Evolutionary conservation across 1,284 basidiomycete genomes (phyloP), one percentile per base, ranked within the genome.

Genomic region (Pseudozyma hubeiensis): DNA sequence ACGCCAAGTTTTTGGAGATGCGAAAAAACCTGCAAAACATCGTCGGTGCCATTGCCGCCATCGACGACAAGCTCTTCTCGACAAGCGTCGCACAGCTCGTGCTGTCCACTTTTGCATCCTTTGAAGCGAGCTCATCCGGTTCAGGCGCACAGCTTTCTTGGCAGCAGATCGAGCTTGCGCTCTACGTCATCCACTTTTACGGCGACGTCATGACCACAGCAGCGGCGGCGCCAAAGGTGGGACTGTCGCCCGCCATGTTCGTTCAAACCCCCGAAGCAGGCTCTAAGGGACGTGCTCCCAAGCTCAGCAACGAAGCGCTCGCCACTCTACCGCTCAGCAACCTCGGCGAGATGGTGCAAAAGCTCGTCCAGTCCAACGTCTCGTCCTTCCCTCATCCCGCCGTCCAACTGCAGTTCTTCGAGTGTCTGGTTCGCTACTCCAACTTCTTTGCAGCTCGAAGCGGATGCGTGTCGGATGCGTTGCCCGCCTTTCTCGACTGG

Each of bases 341-440:
- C 4, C 92, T 95, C 60, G 97, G 97, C 39, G 92, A 97, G 84
- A 90, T 98, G 87, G 87, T 99, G 51, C 88, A 91, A 71, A 89
- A 91, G 7, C 89, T 96, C 54, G 90, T 97, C 45, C 89, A 91
- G 73, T 94, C 93, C 31, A 90, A 91, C 19, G 90, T 99, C 48
- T 90, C 91, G 3, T 87, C 88, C 1, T 95, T 92, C 86, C 93
- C 93, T 2, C 91, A 97, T 85, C 90, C 91, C 30, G 89, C 91
- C 9, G 96, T 98, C n/a, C 88, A 90, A 13, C 88, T 97, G 85
- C 93, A 96, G 81, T 97, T 92, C 86, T 98, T 98, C 77, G 97
- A 99, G 86, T 93, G 93, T 24, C 89, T 90, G 9, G 90, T 93
- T 14, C 90, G 97, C 58, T 99, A 99, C 84, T 89, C 91, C 41